A percentile compares a stretch with the other conserved stretches of the same genome.
Evolutionary conservation across 1,284 basidiomycete genomes (phyloP).

Genomic region (Spongispora temasekensis): DNA sequence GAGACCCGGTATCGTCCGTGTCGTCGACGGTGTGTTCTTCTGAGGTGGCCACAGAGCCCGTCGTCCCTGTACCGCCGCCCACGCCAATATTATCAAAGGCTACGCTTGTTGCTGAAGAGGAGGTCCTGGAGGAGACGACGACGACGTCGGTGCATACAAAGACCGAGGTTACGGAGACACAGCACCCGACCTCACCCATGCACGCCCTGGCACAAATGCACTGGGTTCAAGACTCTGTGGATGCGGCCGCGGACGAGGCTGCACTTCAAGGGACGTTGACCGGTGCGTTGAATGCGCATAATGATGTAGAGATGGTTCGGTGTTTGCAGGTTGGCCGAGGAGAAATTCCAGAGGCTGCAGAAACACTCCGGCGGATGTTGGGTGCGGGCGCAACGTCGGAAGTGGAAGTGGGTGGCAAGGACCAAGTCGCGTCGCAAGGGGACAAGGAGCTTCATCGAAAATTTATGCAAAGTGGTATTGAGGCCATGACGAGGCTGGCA

Average conservation of each 20-base stretch:
- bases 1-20: neutral
- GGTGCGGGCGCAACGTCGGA: neutral
- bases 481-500: conserved; percentile 50
- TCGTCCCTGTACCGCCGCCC: neutral
- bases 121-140: neutral
- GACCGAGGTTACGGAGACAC: neutral
- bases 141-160: no score
- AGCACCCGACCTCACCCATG: conserved; percentile 15
- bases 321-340: conserved; percentile 63
- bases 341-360: conserved; percentile 79
- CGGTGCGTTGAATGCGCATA: conserved; percentile 54
- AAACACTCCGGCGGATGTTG: conserved; percentile 37
- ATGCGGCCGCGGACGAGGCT: conserved; percentile 54
- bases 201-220: conserved; percentile 40
- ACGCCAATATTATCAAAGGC: conserved; percentile 16
- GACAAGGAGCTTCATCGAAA: conserved; percentile 36
- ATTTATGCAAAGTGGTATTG: conserved; percentile 50
- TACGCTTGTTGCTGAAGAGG: conserved; percentile 9
- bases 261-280: conserved; percentile 62
- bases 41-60: neutral
- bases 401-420: neutral
- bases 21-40: neutral
- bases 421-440: neutral
- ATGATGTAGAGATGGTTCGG: conserved; percentile 64
- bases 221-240: conserved; percentile 53